Evolutionary conservation across 2,329 filamentous ascomycete genomes (phyloP), one percentile per base, ranked within the genome.

Genomic region (Ascochyta lentis): DNA sequence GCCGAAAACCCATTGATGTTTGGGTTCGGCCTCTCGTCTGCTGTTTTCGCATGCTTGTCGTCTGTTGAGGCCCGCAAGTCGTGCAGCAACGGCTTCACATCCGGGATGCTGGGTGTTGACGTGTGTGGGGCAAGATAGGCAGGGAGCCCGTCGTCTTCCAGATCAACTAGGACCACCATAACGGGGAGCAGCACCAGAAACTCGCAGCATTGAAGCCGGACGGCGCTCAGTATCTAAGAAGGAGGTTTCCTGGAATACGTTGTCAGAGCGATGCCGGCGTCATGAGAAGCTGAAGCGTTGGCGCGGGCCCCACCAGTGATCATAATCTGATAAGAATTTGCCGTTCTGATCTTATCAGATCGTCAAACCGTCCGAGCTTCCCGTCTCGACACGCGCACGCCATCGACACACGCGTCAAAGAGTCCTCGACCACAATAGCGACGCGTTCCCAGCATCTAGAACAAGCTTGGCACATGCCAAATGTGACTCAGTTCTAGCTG

Each of bases 1-100:
- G 83, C 81, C 61, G 85, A 84, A 77, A 87, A 83, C 65, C 80
- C 78, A 77, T 84, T 86, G 72, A 80, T 74, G 67, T 87, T 87
- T 50, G 79, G 83, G 69, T 81, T 80, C 26, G 69, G 71, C 60
- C 78, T 70, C 49, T 67, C 66, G 27, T 71, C 69, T 40, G 49
- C 44, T 46, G 51, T 49, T 33, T 45, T 57, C 35, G 52, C 47
- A 56, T 44, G 37, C 10, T 50, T 47, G 38, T 55, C 37, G 3
- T 31, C 12, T 22, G 47, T 56, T 16, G 53, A 49, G 37, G 54
- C 51, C 54, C 69, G 64, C 49, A 68, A 64, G 52, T 68, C 34
- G 39, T 48, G 69, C 49, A 71, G 64, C 41, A 70, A 56, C 38
- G 70, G 73, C 61, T 70, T 69, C 46, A 63, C 61, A 41, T 55